A percentile compares a stretch with the other conserved stretches of the same genome.
Evolutionary conservation across 2,329 filamentous ascomycete genomes (phyloP).

Genomic region (Torrubiella hemipterigena): DNA sequence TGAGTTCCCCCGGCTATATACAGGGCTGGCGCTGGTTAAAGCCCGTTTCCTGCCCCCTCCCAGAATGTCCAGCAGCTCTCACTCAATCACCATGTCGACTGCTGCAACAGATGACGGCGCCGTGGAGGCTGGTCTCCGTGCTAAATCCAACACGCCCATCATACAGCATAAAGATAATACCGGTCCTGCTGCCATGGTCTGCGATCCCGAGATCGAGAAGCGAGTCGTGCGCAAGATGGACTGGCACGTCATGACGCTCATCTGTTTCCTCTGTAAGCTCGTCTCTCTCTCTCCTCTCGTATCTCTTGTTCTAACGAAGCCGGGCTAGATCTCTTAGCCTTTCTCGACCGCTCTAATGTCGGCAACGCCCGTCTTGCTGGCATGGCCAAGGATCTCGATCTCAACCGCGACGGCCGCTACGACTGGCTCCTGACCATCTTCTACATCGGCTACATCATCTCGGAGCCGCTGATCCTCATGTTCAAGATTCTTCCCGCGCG

Average conservation of each 20-base stretch:
- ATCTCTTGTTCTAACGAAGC: not conserved
- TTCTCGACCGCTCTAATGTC: conserved; percentile 11
- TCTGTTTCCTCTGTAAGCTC: conserved; percentile 8
- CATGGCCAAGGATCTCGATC: conserved; percentile 9
- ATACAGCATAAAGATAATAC: too few relatives aligned
- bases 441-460: conserved; percentile 13
- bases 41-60: too few relatives aligned
- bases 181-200: too few relatives aligned
- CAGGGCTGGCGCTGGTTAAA: too few relatives aligned
- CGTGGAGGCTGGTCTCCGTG: too few relatives aligned
- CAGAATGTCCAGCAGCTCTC: too few relatives aligned
- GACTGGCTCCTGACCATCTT: conserved; percentile 14
- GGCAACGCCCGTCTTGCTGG: conserved; percentile 14
- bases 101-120: too few relatives aligned
- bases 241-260: conserved; percentile 6
- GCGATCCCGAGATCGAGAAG: conserved; percentile 8
- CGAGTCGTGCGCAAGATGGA: conserved; percentile 11
- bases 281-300: too few relatives aligned
- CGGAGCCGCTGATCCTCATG: conserved; percentile 12
- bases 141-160: too few relatives aligned
- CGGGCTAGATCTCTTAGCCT: conserved; percentile 8
- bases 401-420: conserved; percentile 10
- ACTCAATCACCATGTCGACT: too few relatives aligned
- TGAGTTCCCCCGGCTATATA: too few relatives aligned
- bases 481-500: conserved; percentile 13